Evolutionary conservation across 306 rosid genomes (phyloP).

Genomic region (Lathyrus tuberosus): DNA sequence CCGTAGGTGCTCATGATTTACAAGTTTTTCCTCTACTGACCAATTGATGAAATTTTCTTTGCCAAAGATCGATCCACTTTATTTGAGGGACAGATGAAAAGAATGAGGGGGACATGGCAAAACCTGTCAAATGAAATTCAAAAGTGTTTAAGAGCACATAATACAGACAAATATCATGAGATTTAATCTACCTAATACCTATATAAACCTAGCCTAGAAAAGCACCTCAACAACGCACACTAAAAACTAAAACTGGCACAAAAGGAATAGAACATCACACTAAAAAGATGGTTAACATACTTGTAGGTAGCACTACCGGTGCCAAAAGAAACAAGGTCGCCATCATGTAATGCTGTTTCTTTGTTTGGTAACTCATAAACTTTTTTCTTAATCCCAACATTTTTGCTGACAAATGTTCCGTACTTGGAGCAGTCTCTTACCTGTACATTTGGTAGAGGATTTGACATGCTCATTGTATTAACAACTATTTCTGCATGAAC

Average conservation of each 20-base stretch:
- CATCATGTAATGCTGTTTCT: conserved; percentile 69
- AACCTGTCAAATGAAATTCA: conserved; percentile 62
- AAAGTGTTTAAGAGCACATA: conserved; percentile 19
- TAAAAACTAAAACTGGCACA: conserved; percentile 18
- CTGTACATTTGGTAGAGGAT: conserved; percentile 45
- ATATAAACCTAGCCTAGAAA: conserved; percentile 22
- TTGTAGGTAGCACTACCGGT: conserved; percentile 86
- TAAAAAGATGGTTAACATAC: conserved; percentile 46
- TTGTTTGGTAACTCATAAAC: conserved; percentile 79
- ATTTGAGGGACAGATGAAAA: conserved; percentile 55
- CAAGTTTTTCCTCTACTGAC: conserved; percentile 55
- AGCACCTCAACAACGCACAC: conserved; percentile 7
- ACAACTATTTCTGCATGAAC: conserved; percentile 86
- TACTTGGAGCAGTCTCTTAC: conserved; percentile 88
- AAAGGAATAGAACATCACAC: conserved; percentile 24
- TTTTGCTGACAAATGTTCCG: conserved; percentile 71
- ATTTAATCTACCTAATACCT: not conserved
- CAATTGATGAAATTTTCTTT: conserved; percentile 73
- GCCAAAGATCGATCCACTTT: conserved; percentile 56
- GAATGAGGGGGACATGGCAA: conserved; percentile 65
- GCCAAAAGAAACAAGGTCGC: conserved; percentile 83
- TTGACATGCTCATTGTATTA: conserved; percentile 55
- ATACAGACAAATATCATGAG: conserved; percentile 22
- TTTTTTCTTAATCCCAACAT: conserved; percentile 56
- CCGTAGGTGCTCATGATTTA: conserved; percentile 24